phyloP scores from a whole-genome alignment of 306 rosid species.

The Hylodesmum podocarpum region DNA sequence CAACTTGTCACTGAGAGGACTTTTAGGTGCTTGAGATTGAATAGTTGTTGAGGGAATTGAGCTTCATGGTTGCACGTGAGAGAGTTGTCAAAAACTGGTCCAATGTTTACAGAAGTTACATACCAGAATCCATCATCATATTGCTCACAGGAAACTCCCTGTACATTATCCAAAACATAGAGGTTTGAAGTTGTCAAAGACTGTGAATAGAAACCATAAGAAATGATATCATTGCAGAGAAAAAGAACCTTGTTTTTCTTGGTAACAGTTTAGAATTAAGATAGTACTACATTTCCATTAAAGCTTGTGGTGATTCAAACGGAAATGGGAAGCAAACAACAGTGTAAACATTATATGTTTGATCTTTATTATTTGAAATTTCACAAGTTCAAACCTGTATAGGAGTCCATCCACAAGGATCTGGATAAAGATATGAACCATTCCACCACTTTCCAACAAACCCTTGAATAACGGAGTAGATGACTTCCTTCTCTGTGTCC shows the following conservation, averaged over 20 bases:
- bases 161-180: background rate
- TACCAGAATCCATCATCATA: conserved; percentile 53
- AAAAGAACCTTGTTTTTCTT: background rate
- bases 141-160: conserved; percentile 59
- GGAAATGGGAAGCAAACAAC: background rate
- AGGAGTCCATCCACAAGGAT: conserved; percentile 71
- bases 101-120: conserved; percentile 40
- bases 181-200: background rate
- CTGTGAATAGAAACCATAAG: background rate
- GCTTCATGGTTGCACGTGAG: conserved; percentile 34
- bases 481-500: conserved; percentile 42
- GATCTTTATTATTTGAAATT: background rate
- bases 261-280: background rate
- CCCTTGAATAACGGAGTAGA: conserved; percentile 50
- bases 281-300: conserved; percentile 16
- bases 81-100: conserved; percentile 53
- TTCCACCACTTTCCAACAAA: conserved; percentile 60
- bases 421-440: conserved; percentile 64
- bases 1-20: conserved; percentile 44
- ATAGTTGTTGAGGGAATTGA: conserved; percentile 39
- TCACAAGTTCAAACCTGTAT: conserved; percentile 41
- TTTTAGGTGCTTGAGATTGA: conserved; percentile 51
- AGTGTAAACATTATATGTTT: background rate
- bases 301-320: background rate
- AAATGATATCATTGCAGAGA: background rate